Evolutionary conservation across 1,139 yeast genomes (phyloP).

Genomic region (Candida smagusa): DNA sequence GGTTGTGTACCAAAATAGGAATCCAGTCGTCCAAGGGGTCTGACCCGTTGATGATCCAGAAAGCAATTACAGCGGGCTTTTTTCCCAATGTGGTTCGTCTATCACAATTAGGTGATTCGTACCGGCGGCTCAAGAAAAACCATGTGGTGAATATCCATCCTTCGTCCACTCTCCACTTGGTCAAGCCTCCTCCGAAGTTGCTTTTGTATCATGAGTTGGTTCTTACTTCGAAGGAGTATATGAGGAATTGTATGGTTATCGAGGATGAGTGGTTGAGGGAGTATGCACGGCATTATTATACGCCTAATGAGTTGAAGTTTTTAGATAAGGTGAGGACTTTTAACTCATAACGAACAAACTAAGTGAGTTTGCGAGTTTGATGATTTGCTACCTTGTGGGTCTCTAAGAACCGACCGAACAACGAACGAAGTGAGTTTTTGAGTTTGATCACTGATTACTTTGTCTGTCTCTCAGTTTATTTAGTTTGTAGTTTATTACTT

Average conservation of each 20-base stretch:
- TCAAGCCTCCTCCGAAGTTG: slow-evolving; percentile 68
- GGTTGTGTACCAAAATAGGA: slow-evolving; percentile 62
- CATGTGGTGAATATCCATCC: slow-evolving; percentile 82
- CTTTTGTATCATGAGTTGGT: slow-evolving; percentile 83
- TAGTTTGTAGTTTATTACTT: too few species aligned
- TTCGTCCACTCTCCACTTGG: slow-evolving; percentile 59
- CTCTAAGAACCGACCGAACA: background rate
- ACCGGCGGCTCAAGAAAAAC: slow-evolving; percentile 56
- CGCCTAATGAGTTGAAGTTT: slow-evolving; percentile 13
- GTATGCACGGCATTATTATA: slow-evolving; percentile 58
- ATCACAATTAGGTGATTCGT: slow-evolving; percentile 69
- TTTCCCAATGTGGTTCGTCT: slow-evolving; percentile 76
- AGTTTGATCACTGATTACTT: too few species aligned
- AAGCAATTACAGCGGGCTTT: slow-evolving; percentile 75
- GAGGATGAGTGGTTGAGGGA: slow-evolving; percentile 64
- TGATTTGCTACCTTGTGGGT: background rate
- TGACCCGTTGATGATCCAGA: slow-evolving; percentile 45
- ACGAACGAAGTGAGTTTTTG: too few species aligned
- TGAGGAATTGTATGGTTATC: slow-evolving; percentile 80
- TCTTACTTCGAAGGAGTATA: slow-evolving; percentile 81
- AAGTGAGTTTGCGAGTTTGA: too few species aligned
- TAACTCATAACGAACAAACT: too few species aligned
- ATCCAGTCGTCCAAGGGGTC: slow-evolving; percentile 20
- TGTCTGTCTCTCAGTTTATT: too few species aligned
- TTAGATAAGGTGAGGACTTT: slow-evolving; percentile 4